Base-by-base conservation (phyloP, 257 asterid species). In the Solanum virginianum region DNA sequence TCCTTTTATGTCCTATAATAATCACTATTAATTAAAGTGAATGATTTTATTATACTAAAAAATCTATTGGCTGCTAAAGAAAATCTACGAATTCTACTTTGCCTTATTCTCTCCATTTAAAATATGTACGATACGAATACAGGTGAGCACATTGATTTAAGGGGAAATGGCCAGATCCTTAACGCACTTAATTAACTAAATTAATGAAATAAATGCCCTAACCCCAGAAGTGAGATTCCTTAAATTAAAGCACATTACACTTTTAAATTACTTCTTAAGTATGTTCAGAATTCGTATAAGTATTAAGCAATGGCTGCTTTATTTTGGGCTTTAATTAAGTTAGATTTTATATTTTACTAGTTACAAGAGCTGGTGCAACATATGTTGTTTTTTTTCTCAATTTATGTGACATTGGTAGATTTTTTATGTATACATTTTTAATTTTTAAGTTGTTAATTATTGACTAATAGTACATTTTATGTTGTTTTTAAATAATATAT, bases 71-170 rank as follows among this genome's bases (percentile, higher is more conserved):
- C 80, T 10, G 32, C 5, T n/a, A 72, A 72, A 72, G 10, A 72
- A 20, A 18, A 20, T 72, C 36, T 43, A 72, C 56, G 36, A 43
- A 10, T 72, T 72, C 6, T 43, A 45, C 56, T 72, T 72, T 72
- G 49, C 84, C 71, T 87, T 85, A 87, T 87, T 87, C 87, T 75
- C 86, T 70, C 79, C 84, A 84, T 84, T 81, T 36, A 45, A 72
- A 72, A 72, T 43, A 72, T 36, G 18, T 72, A 43, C 3, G 18
- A 72, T 72, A 43, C 3, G 18, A 72, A 72, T 65, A 26, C 43
- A 65, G 12, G 84, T 69, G 80, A 72, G 36, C 49, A 77, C 83
- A 71, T 81, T 39, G 72, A 70, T 26, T 57, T 39, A 53, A 84
- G 71, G 79, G 47, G 39, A 84, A 87, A 80, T 80, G 77, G 55